phyloP scores from a whole-genome alignment of 305 asterid genomes.

The Solanum hybrid region DNA sequence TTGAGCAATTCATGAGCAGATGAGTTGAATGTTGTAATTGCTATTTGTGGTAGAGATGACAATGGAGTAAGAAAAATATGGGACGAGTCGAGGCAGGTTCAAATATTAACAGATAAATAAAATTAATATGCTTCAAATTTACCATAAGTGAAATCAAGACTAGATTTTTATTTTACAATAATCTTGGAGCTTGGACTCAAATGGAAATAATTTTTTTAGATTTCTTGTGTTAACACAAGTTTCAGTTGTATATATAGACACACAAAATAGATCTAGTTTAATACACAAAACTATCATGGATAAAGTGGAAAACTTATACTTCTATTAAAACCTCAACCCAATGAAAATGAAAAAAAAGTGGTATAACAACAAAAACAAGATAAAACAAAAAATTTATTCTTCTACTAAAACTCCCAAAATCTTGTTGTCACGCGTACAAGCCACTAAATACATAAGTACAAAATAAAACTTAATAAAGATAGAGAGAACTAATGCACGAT shows the following conservation, averaged over 20 bases:
- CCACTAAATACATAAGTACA: background rate
- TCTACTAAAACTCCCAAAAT: background rate
- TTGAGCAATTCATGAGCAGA: background rate
- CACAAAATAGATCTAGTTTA: background rate
- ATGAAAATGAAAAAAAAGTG: background rate
- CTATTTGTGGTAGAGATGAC: background rate
- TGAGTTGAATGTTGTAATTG: background rate
- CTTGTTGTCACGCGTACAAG: background rate
- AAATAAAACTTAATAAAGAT: no score
- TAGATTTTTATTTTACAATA: background rate
- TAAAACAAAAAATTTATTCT: background rate
- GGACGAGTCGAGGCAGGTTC: background rate
- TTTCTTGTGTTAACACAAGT: background rate
- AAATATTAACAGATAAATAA: no score
- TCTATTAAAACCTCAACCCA: background rate
- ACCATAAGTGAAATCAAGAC: background rate
- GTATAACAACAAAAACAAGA: background rate
- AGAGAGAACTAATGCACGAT: background rate
- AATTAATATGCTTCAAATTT: no score
- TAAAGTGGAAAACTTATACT: background rate
- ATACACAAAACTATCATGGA: background rate
- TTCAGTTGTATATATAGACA: background rate
- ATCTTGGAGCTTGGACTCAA: background rate
- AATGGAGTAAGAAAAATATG: background rate
- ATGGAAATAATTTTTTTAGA: background rate